Base-by-base conservation (phyloP, 441 rosid genomes). In the Melastoma candidum region DNA sequence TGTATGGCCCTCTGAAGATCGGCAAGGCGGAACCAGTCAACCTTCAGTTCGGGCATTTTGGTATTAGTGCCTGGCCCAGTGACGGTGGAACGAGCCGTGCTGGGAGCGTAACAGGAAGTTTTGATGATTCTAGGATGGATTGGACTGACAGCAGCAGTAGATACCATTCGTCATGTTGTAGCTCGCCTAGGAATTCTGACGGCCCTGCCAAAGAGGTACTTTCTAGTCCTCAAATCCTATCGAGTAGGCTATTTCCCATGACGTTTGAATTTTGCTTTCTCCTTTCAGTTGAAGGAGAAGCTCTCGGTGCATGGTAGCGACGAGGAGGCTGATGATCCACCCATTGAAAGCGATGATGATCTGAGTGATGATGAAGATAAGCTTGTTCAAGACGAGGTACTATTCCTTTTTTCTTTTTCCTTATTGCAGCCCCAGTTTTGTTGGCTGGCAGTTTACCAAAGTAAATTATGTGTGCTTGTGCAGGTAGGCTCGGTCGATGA, bases 1-100 rank as follows among this genome's bases (percentile, higher is more conserved):
- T 86, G 77, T 85, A 88, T 70, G 98, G 95, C 13, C 87, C 90
- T 45, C 32, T 93, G 61, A 82, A 74, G 61, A 82, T 83, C 2
- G 80, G 84, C 41, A 80, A 78, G 73, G 95, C 97, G 7, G 97
- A 93, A 72, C 86, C 95, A 0, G 92, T 85, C 26, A 88, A 93
- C 78, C 94, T 93, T 72, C 98, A 78, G 64, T 93, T 93, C 47
- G 97, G 98, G 47, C 74, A 77, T 57, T 85, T 84, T 74, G 98
- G 98, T 47, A 86, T 88, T 66, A 93, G 98, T 72, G 98, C 97
- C 50, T 93, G 97, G 95, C 92, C 96, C 48, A 82, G 79, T 70
- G 98, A 81, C 64, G 98, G 95, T 61, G 95, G 92, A 26, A 88
- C 98, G 2, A 93, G 97, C 61, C 80, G 74, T 43, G 56, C 56